These are phyloP conservation scores for Dissophora ornata DNA, from an alignment of 192 early-diverging fungal genomes.

Conservation along the genomic window DNA sequence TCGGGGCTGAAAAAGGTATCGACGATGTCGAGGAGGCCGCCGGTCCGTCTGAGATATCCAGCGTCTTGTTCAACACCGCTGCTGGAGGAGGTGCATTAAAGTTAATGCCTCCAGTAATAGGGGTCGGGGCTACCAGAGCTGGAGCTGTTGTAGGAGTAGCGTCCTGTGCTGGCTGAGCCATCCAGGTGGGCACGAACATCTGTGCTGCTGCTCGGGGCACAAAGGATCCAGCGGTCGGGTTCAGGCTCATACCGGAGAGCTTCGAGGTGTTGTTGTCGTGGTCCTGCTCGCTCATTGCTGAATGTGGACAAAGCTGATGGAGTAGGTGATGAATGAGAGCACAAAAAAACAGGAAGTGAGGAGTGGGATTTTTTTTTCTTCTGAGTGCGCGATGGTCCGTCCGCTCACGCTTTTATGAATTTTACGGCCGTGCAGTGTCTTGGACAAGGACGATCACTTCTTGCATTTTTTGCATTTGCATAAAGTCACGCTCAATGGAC, in stretches of 20 bases:
- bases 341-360: too few relatives aligned
- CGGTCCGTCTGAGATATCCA: too few relatives aligned
- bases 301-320: too few relatives aligned
- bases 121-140: constrained; percentile 1
- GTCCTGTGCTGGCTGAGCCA: constrained; percentile 52
- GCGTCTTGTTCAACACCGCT: constrained; percentile 33
- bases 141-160: constrained; percentile 41
- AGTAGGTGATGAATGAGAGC: neutral
- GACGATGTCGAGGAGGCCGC: too few relatives aligned
- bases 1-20: constrained; percentile 3
- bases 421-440: too few relatives aligned
- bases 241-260: constrained; percentile 66
- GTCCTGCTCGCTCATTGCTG: constrained; percentile 40
- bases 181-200: constrained; percentile 77
- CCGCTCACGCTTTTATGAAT: too few relatives aligned
- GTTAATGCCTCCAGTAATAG: constrained; percentile 13
- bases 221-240: constrained; percentile 71
- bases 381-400: too few relatives aligned
- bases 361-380: too few relatives aligned
- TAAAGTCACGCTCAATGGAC: too few relatives aligned
- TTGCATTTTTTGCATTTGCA: too few relatives aligned
- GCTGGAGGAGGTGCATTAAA: constrained; percentile 29
- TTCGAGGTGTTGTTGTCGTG: constrained; percentile 18
- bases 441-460: too few relatives aligned
- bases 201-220: constrained; percentile 73